phyloP scores from a whole-genome alignment of 2,329 filamentous ascomycete genomes.

The Acrocalymma vagum region DNA sequence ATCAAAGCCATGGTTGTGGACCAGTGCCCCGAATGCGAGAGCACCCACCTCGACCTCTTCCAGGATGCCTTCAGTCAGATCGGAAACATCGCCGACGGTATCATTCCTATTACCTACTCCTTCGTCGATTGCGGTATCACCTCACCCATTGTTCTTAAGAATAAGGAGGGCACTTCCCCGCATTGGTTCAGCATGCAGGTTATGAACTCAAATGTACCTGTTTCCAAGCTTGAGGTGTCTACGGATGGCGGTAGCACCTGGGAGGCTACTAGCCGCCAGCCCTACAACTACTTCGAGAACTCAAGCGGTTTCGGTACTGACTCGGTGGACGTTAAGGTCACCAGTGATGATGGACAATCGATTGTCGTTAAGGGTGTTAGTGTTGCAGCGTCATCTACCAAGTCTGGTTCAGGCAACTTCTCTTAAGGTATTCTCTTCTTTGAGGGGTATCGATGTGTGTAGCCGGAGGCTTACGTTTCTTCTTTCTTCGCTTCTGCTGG shows the following conservation, averaged over 20 bases:
- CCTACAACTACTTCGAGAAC: slow-evolving; percentile 69
- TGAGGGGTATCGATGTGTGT: neutral
- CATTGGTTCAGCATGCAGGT: slow-evolving; percentile 72
- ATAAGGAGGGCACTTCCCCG: slow-evolving; percentile 61
- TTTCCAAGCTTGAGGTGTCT: slow-evolving; percentile 67
- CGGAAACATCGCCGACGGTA: slow-evolving; percentile 53
- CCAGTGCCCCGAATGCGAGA: slow-evolving; percentile 64
- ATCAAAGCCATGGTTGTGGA: slow-evolving; percentile 73
- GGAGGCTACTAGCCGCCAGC: slow-evolving; percentile 62
- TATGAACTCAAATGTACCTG: slow-evolving; percentile 67
- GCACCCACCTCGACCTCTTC: slow-evolving; percentile 66
- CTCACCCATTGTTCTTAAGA: slow-evolving; percentile 59
- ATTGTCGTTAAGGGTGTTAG: slow-evolving; percentile 63
- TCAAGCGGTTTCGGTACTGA: slow-evolving; percentile 63
- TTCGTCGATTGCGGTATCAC: slow-evolving; percentile 62
- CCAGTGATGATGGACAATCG: slow-evolving; percentile 59
- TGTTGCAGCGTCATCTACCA: slow-evolving; percentile 44
- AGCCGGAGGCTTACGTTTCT: no score
- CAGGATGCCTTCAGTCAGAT: slow-evolving; percentile 59
- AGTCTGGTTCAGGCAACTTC: slow-evolving; percentile 44
- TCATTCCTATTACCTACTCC: slow-evolving; percentile 61
- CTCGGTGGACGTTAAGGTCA: slow-evolving; percentile 65
- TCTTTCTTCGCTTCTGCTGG: no score
- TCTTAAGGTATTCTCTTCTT: no score
- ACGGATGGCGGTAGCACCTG: slow-evolving; percentile 67